Evolutionary conservation across 2,329 filamentous ascomycete genomes (phyloP).

Genomic region (Aspergillus neotritici): DNA sequence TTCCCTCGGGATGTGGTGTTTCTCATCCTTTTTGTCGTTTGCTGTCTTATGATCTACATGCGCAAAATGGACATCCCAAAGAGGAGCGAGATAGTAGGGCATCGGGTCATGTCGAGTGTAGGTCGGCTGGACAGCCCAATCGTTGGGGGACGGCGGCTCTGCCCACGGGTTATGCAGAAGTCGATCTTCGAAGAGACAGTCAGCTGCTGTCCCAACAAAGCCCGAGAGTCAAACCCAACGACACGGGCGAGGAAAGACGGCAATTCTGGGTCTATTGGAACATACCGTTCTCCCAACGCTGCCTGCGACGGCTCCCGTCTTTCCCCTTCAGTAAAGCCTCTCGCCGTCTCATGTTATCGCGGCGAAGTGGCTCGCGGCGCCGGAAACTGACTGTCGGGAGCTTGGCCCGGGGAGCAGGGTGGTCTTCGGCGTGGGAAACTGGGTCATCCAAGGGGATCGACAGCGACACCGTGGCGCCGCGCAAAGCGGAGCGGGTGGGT

Average conservation of each 20-base stretch:
- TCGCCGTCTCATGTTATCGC: constrained; percentile 60
- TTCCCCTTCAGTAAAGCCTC: constrained; percentile 82
- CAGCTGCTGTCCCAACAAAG: constrained; percentile 13
- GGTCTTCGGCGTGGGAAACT: constrained; percentile 23
- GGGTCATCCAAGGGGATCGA: constrained; percentile 69
- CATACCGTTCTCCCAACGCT: constrained; percentile 92
- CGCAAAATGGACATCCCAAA: constrained; percentile 65
- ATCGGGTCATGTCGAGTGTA: constrained; percentile 66
- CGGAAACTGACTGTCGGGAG: constrained; percentile 40
- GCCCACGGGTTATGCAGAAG: constrained; percentile 81
- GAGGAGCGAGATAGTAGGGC: constrained; percentile 81
- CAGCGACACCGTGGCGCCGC: constrained; percentile 58
- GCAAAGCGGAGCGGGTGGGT: constrained; percentile 39
- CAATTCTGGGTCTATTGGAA: constrained; percentile 1
- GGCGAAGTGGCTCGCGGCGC: constrained; percentile 51
- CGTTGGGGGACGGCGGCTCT: constrained; percentile 71
- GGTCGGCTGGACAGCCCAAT: constrained; percentile 79
- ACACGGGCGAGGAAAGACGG: too few relatives aligned
- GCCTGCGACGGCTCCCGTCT: constrained; percentile 77
- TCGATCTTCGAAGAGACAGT: constrained; percentile 56
- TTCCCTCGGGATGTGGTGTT: constrained; percentile 64
- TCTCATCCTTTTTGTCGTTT: constrained; percentile 29
- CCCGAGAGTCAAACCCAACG: neutral
- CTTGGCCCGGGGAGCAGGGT: constrained; percentile 27
- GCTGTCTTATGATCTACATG: constrained; percentile 39